Evolutionary conservation across 768 basidiomycete species (phyloP), one percentile per base, ranked within the genome.

Genomic region (Mycena maculata): DNA sequence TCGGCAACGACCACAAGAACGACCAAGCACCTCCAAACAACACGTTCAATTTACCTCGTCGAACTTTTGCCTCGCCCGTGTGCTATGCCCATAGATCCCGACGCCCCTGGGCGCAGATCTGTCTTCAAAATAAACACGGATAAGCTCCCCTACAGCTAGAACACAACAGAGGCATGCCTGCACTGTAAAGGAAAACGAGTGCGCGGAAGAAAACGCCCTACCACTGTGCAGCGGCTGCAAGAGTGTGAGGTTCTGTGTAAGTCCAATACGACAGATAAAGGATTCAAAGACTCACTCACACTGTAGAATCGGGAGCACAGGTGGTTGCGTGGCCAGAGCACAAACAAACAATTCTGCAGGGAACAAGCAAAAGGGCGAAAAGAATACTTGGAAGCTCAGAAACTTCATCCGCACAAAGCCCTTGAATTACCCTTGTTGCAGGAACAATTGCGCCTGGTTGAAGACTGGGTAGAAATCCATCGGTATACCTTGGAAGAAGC

Each of bases 81-180:
- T n/a, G n/a, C n/a, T n/a, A n/a, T n/a, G n/a, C n/a, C n/a, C n/a
- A 38, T 25, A 25, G 57, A 59, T 50, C 36, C 31, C n/a, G n/a
- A 60, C 50, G 47, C 13, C 18, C 47, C 58, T 15, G 42, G 64
- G 25, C 58, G 58, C 27, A 66, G 31, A 47, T 27, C 56, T 50
- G 58, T 66, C 25, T 59, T 66, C 30, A 66, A 65, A 53, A 25
- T 60, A 27, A 65, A 65, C 55, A 47, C 44, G 16, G 63, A 53
- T 44, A 65, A 65, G 45, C 33, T 45, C n/a, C 55, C 45, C 8
- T 58, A 65, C 38, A 55, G 52, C 16, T 42, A 65, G 55, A 65
- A 65, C 38, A 36, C 41, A 27, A 44, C 54, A 9, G 44, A 57
- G 39, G 55, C 44, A 11, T 65, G 63, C 48, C 25, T 33, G 8